Evolutionary conservation across 768 basidiomycete genomes (phyloP).

Genomic region (Pulveroboletus sp.): DNA sequence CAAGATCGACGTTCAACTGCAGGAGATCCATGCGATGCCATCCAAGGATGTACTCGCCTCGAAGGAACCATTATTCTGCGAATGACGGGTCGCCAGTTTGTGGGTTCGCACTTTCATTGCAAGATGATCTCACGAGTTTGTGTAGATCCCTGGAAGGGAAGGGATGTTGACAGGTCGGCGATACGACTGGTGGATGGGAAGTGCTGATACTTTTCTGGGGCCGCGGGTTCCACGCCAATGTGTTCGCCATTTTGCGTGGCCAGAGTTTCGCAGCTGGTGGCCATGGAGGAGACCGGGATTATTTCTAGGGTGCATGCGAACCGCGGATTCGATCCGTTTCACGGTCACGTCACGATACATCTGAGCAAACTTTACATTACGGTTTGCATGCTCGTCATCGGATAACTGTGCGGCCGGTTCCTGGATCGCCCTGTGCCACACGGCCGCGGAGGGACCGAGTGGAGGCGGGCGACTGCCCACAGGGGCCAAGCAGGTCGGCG

Average conservation of each 20-base stretch:
- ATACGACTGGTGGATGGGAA: conserved; percentile 13
- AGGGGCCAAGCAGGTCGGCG: neutral
- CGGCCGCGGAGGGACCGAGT: conserved; percentile 26
- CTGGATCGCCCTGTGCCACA: conserved; percentile 27
- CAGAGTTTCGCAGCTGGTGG: too few relatives aligned
- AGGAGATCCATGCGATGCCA: neutral
- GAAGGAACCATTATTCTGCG: neutral
- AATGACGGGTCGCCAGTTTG: neutral
- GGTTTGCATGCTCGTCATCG: conserved; percentile 17
- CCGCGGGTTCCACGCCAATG: too few relatives aligned
- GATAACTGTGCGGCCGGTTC: conserved; percentile 18
- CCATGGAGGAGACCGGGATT: neutral
- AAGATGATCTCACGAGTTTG: conserved; percentile 18
- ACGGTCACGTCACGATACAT: conserved; percentile 18
- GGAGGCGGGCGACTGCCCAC: conserved; percentile 2
- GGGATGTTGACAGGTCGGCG: conserved; percentile 17
- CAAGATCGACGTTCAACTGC: neutral
- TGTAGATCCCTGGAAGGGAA: conserved; percentile 18
- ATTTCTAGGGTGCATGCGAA: conserved; percentile 8
- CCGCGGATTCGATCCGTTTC: conserved; percentile 1
- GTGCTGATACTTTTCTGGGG: neutral
- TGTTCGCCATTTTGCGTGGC: neutral
- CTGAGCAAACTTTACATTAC: conserved; percentile 24
- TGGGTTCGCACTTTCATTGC: neutral
- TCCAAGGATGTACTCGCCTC: neutral